A percentile compares a stretch with the other conserved stretches of the same genome.
Evolutionary conservation across 164 flowering plant genomes (phyloP).

Genomic region (Kalanchoe fedtschenkoi): DNA sequence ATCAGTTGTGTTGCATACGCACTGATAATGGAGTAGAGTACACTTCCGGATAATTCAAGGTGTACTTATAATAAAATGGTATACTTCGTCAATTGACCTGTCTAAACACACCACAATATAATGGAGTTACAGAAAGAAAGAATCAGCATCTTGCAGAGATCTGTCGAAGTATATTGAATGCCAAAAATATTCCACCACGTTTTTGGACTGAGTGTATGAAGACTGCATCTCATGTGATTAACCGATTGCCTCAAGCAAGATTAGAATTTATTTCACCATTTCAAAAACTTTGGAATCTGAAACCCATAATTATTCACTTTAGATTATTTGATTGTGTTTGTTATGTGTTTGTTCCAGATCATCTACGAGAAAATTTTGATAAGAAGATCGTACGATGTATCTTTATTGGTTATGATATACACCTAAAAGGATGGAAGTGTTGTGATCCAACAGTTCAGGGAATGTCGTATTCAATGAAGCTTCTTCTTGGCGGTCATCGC

Average conservation of each 20-base stretch:
- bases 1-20: conserved; percentile 5
- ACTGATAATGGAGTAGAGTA: conserved; percentile 11
- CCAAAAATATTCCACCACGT: conserved; percentile 12
- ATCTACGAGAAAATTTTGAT: not conserved
- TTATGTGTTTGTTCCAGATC: not conserved
- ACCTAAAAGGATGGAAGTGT: conserved; percentile 3
- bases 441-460: not conserved
- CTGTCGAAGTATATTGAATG: conserved; percentile 12
- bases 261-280: not conserved
- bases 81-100: not conserved
- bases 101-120: not conserved
- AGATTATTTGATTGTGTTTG: not conserved
- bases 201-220: conserved; percentile 14
- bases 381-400: not conserved
- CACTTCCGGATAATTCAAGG: not conserved
- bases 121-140: conserved; percentile 6
- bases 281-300: not conserved
- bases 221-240: not conserved
- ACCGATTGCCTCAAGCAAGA: not conserved
- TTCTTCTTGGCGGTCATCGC: not conserved
- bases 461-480: conserved; percentile 5
- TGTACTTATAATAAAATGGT: not conserved
- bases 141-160: conserved; percentile 6
- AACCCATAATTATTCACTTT: not conserved
- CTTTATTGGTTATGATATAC: not conserved